Base-by-base conservation (phyloP, 345 rosid species). In the Brassica juncea region DNA sequence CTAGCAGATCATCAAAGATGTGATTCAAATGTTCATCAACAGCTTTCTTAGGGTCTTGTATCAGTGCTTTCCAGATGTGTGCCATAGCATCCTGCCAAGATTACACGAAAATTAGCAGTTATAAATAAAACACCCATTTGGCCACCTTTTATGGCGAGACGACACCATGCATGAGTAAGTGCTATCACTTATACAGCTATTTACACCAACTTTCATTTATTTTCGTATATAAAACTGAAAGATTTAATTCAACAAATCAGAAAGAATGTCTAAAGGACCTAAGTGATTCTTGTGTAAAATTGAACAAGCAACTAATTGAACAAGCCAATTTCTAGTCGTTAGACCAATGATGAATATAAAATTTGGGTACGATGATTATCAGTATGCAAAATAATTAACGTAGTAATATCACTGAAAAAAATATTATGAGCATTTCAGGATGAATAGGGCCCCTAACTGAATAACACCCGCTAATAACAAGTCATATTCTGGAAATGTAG, bases 1-100 rank as follows among this genome's bases (percentile, higher is more conserved):
- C 79, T 70, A 90, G 61, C 73, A 94, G 85, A 86, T 94, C 99
- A 82, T 92, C 94, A 47, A 92, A 68, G 80, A 94, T 94, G 55
- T 86, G 84, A 81, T 91, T 94, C 79, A 94, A 82, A 79, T 92
- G 86, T 68, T 91, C 92, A 86, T 94, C 97, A 77, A 94, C 85
- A 34, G 95, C 91, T 85, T 65, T 90, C 90, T 80, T 90, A 28
- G 97, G 87, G 64, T 94, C 97, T 7, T 88, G 88, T 55, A 94
- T 88, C 25, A 94, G 86, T 72, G 99, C 87, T 84, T 90, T 94
- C 99, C 99, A 94, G 82, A 94, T 94, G 84, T 90, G 91, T 75
- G 90, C 89, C 99, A 94, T 94, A 14, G 99, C 94, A 84, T 94
- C 99, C 97, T 94, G 79, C 35, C 78, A 79, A 54, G 28, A 71